Conservation (phyloP, 768 basidiomycete genomes). For the Clavaria fumosa region DNA sequence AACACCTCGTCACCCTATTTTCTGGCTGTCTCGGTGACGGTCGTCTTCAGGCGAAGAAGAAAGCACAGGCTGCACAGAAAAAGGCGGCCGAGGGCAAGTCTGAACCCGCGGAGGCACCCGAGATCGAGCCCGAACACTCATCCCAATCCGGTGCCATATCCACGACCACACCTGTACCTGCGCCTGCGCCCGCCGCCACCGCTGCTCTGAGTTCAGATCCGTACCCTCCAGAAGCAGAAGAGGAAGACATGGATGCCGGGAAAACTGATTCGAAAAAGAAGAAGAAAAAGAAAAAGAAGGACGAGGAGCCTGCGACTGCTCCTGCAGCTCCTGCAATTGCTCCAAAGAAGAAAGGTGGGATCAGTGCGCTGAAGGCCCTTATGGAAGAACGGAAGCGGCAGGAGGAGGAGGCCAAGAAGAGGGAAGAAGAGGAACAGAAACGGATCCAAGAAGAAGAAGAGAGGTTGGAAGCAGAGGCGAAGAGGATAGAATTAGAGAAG, state of each 20-base stretch:
- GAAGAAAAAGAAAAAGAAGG: conserved; percentile 90
- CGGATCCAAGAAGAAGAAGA: conserved; percentile 86
- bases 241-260: conserved; percentile 37
- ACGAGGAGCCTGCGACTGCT: conserved; percentile 46
- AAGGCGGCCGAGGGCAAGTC: conserved; percentile 30
- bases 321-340: conserved; percentile 24
- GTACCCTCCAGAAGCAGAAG: conserved; percentile 66
- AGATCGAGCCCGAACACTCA: conserved; percentile 13
- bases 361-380: conserved; percentile 75
- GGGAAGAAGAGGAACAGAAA: conserved; percentile 62
- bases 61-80: conserved; percentile 82
- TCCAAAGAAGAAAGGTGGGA: conserved; percentile 60
- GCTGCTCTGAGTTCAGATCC: too few species aligned
- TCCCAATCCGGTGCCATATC: too few species aligned
- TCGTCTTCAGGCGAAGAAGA: conserved; percentile 76
- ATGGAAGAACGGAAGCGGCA: conserved; percentile 85
- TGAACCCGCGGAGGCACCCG: conserved; percentile 14
- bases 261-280: conserved; percentile 58
- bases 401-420: conserved; percentile 66
- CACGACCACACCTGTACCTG: too few species aligned
- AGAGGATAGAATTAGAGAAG: conserved; percentile 68
- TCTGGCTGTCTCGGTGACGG: too few species aligned
- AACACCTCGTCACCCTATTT: conserved; percentile 2
- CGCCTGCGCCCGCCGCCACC: too few species aligned
- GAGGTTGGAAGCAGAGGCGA: conserved; percentile 58